Conservation (phyloP, 352 stramenopile species). For the Blastocystis sp. region DNA sequence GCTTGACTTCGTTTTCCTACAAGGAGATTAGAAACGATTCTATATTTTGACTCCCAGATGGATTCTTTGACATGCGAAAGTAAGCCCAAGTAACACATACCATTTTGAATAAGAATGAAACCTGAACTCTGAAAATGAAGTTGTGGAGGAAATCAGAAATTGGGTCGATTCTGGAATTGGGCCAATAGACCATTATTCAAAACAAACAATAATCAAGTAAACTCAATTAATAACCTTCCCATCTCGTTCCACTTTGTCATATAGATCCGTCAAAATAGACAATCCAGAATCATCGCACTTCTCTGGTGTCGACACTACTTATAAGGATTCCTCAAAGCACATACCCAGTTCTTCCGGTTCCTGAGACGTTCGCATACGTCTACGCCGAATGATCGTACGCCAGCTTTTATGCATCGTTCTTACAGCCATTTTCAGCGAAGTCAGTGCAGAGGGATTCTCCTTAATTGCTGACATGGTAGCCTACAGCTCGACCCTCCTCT, state of each 20-base stretch:
- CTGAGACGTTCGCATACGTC: neutral
- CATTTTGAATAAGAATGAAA: conserved; percentile 58
- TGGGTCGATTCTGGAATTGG: neutral
- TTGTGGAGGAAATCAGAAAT: conserved; percentile 1
- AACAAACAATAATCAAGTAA: conserved; percentile 13
- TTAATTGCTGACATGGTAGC: conserved; percentile 9
- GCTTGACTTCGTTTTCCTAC: conserved; percentile 77
- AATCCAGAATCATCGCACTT: neutral
- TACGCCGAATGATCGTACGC: neutral
- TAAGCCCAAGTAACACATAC: neutral
- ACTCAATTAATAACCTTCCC: neutral
- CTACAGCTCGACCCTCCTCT: neutral
- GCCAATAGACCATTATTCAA: neutral
- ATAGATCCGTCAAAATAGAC: neutral
- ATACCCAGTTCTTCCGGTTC: neutral
- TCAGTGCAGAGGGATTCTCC: neutral
- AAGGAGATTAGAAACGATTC: conserved; percentile 20
- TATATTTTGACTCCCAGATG: neutral
- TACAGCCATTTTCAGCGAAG: neutral
- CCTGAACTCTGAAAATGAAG: conserved; percentile 49
- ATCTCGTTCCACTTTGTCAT: neutral
- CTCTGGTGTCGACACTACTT: neutral
- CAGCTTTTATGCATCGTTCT: neutral
- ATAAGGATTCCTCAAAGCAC: neutral
- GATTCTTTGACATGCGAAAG: neutral